Evolutionary conservation across 768 basidiomycete species (phyloP).

Genomic region (Cytidiella melzeri): DNA sequence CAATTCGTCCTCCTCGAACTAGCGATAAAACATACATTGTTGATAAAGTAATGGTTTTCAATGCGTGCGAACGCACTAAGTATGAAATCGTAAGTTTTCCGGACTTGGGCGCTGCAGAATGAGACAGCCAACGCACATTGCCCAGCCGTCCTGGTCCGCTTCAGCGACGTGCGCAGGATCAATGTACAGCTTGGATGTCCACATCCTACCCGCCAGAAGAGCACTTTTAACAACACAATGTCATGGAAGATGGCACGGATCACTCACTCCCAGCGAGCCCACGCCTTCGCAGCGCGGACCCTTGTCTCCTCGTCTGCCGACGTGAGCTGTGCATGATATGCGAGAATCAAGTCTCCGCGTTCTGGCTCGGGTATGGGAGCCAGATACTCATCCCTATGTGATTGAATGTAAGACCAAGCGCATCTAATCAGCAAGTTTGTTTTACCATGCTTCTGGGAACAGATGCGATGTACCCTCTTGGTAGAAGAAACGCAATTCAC

Average conservation of each 20-base stretch:
- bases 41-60: conserved; percentile 89
- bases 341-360: conserved; percentile 72
- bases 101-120: no score
- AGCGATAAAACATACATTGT: conserved; percentile 53
- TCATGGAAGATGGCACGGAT: not conserved
- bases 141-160: conserved; percentile 68
- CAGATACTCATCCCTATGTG: conserved; percentile 72
- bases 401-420: not conserved
- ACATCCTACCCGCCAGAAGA: conserved; percentile 51
- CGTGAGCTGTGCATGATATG: conserved; percentile 78
- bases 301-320: conserved; percentile 62
- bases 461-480: conserved; percentile 78
- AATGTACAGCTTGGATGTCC: conserved; percentile 67
- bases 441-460: conserved; percentile 85
- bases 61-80: conserved; percentile 81
- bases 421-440: not conserved
- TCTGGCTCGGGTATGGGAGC: conserved; percentile 76
- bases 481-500: conserved; percentile 90
- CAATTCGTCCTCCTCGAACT: no score
- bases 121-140: conserved; percentile 63
- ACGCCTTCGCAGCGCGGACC: conserved; percentile 70
- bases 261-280: conserved; percentile 88
- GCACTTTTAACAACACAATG: not conserved
- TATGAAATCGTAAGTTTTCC: not conserved
- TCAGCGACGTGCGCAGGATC: conserved; percentile 62